phyloP scores from a whole-genome alignment of 805 yeast species.

The Teunomyces gatunensis region DNA sequence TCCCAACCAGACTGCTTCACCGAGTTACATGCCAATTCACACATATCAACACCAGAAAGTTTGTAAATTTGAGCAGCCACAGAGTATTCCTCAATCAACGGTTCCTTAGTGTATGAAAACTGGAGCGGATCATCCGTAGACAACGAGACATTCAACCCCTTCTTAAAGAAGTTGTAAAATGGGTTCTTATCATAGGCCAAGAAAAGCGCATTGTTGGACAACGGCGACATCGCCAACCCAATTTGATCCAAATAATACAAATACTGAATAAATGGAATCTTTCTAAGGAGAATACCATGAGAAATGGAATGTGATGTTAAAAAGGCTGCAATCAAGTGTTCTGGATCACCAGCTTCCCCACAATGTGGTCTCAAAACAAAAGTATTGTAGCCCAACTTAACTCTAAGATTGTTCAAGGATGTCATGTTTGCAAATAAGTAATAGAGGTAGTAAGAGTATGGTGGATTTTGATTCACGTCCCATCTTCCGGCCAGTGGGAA shows the following conservation, averaged over 20 bases:
- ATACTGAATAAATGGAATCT: conserved; percentile 93
- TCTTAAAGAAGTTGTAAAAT: conserved; percentile 82
- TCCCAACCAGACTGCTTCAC: conserved; percentile 96
- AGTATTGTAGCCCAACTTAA: conserved; percentile 72
- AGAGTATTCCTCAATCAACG: conserved; percentile 94
- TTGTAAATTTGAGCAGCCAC: conserved; percentile 98
- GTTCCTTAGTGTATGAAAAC: conserved; percentile 95
- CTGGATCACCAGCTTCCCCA: conserved; percentile 99
- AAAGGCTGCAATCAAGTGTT: conserved; percentile 88
- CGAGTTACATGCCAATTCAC: conserved; percentile 92
- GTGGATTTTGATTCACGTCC: conserved; percentile 81
- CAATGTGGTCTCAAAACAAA: conserved; percentile 96
- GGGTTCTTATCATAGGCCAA: conserved; percentile 97
- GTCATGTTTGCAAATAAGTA: conserved; percentile 85
- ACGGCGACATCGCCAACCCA: conserved; percentile 97
- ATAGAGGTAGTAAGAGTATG: conserved; percentile 94
- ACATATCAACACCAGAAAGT: conserved; percentile 92
- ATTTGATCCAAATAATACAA: conserved; percentile 90
- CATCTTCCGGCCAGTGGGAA: conserved; percentile 85
- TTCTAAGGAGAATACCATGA: conserved; percentile 91
- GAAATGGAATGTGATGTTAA: conserved; percentile 88
- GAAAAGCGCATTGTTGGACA: conserved; percentile 93
- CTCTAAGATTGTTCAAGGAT: conserved; percentile 81
- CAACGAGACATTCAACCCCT: conserved; percentile 90
- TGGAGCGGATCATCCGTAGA: conserved; percentile 98